These are phyloP conservation scores for Diplodia corticola DNA, from an alignment of 2,329 filamentous ascomycete species.

Conservation along the genomic window DNA sequence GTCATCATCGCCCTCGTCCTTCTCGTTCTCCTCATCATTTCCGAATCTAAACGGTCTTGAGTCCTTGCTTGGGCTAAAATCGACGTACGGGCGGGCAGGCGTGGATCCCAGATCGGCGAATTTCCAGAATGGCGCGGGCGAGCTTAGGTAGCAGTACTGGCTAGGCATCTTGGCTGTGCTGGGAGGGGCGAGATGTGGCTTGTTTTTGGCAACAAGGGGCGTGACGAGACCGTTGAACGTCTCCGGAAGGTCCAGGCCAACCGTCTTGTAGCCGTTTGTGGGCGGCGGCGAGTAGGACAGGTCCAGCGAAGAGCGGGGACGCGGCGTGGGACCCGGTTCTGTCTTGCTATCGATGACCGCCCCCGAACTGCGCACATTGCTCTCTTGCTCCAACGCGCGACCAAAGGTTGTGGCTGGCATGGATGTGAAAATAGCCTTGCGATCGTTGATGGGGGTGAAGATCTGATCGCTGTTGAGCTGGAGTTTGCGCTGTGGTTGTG, in stretches of 20 bases:
- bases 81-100: slow-evolving; percentile 53
- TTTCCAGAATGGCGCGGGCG: slow-evolving; percentile 85
- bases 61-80: slow-evolving; percentile 40
- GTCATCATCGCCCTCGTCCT: slow-evolving; percentile 32
- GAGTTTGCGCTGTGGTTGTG: slow-evolving; percentile 36
- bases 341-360: slow-evolving; percentile 9
- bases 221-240: slow-evolving; percentile 52
- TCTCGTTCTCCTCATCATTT: slow-evolving; percentile 32
- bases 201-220: slow-evolving; percentile 70
- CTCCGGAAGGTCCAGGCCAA: slow-evolving; percentile 18
- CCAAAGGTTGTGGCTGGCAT: slow-evolving; percentile 12
- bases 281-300: slow-evolving; percentile 18
- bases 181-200: slow-evolving; percentile 74
- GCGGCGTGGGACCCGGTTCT: slow-evolving; percentile 16
- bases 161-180: slow-evolving; percentile 79
- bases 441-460: slow-evolving; percentile 27
- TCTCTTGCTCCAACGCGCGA: slow-evolving; percentile 7
- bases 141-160: slow-evolving; percentile 82
- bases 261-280: slow-evolving; percentile 19
- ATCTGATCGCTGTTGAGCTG: slow-evolving; percentile 25
- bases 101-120: slow-evolving; percentile 77
- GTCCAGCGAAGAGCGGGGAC: slow-evolving; percentile 10
- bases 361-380: slow-evolving; percentile 1
- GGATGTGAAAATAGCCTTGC: slow-evolving; percentile 32
- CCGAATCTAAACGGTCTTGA: slow-evolving; percentile 26